Conservation (phyloP, 2,329 filamentous ascomycete species). For the Xylaria sp. region DNA sequence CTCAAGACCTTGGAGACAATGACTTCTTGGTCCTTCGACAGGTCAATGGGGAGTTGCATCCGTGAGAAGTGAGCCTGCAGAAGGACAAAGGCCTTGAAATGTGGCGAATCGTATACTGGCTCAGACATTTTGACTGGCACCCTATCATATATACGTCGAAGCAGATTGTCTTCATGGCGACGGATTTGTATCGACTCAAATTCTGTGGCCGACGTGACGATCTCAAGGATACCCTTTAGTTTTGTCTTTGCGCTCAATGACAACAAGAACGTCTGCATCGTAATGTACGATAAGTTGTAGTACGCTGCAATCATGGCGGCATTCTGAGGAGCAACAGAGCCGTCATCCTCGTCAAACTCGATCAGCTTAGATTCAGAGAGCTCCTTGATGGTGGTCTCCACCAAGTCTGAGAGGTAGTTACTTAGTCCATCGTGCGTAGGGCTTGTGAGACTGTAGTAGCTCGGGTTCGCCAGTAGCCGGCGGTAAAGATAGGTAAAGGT, state of each 20-base stretch:
- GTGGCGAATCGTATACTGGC: slow-evolving; percentile 80
- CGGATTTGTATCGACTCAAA: slow-evolving; percentile 94
- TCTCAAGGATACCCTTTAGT: slow-evolving; percentile 94
- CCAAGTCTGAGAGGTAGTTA: slow-evolving; percentile 86
- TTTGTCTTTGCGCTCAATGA: slow-evolving; percentile 86
- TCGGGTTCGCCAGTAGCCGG: slow-evolving; percentile 87
- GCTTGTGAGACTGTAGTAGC: slow-evolving; percentile 86
- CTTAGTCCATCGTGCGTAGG: slow-evolving; percentile 91
- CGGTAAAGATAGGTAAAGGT: slow-evolving; percentile 99
- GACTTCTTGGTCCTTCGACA: slow-evolving; percentile 91
- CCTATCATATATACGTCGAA: slow-evolving; percentile 89
- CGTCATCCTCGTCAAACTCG: slow-evolving; percentile 90
- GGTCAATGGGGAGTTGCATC: slow-evolving; percentile 92
- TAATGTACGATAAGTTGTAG: slow-evolving; percentile 99
- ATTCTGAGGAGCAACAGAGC: slow-evolving; percentile 82
- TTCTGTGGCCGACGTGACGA: slow-evolving; percentile 92
- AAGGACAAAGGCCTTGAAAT: slow-evolving; percentile 97
- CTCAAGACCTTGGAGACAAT: slow-evolving; percentile 80
- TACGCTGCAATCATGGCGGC: slow-evolving; percentile 97
- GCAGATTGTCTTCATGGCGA: slow-evolving; percentile 80
- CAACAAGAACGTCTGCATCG: slow-evolving; percentile 96
- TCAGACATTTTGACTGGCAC: slow-evolving; percentile 93
- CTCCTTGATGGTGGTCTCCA: slow-evolving; percentile 88
- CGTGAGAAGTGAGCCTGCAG: slow-evolving; percentile 95
- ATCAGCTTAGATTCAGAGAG: slow-evolving; percentile 91